These are phyloP conservation scores for Psilocybe azurescens DNA, from an alignment of 768 basidiomycete species.

Conservation along the genomic window DNA sequence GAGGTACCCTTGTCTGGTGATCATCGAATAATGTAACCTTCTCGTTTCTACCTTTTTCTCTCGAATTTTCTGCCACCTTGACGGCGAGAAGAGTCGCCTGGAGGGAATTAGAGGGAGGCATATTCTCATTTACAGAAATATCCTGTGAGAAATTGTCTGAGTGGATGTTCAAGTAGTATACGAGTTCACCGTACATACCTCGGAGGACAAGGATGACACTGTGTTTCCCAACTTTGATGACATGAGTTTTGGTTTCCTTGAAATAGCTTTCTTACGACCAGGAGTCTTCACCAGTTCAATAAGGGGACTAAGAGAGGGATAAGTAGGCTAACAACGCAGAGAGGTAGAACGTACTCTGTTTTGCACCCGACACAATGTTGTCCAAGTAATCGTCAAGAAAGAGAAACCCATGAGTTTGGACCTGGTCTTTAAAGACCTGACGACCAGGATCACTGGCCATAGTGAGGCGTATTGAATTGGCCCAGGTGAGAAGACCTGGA, in stretches of 20 bases:
- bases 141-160: constrained; percentile 30
- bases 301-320: constrained; percentile 53
- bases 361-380: constrained; percentile 68
- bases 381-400: constrained; percentile 83
- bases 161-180: background rate
- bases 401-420: constrained; percentile 76
- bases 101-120: constrained; percentile 48
- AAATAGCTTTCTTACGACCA: constrained; percentile 66
- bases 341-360: constrained; percentile 58
- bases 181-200: constrained; percentile 40
- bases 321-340: background rate
- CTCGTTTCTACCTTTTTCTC: background rate
- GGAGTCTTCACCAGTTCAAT: constrained; percentile 88
- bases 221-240: constrained; percentile 51
- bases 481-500: constrained; percentile 71
- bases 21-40: background rate
- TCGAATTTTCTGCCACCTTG: constrained; percentile 23
- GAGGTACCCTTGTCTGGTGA: constrained; percentile 10
- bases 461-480: constrained; percentile 63
- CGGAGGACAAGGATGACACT: constrained; percentile 41
- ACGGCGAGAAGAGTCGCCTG: constrained; percentile 48
- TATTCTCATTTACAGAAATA: constrained; percentile 43
- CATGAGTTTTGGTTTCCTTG: constrained; percentile 51
- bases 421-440: constrained; percentile 71
- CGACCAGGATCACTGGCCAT: constrained; percentile 79